Evolutionary conservation across 495 filamentous ascomycete species (phyloP), one percentile per base, ranked within the genome.

Genomic region (Hyaloscypha bicolor): DNA sequence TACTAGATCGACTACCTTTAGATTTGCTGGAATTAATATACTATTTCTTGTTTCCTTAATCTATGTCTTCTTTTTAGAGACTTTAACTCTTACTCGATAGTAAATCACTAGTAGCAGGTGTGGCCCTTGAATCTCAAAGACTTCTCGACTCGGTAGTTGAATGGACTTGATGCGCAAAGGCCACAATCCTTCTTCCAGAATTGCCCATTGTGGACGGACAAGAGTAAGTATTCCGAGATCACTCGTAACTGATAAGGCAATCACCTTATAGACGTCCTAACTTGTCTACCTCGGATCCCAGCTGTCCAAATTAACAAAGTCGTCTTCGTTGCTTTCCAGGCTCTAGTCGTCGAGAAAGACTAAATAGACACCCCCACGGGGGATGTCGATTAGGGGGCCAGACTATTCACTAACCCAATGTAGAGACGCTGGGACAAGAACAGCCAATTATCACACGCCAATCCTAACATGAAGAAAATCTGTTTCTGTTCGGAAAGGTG

Each of bases 111-210:
- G 51, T 25, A 53, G 16, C 16, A 53, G 51, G 6, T 53, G 16
- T 53, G 16, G 19, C 51, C 6, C 22, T 53, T 14, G 51, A 53
- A 53, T 53, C 51, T 53, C 51, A 53, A 53, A 53, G 16, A 53
- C 51, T 53, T 53, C 51, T 53, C 22, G 51, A 53, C 16, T 53
- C 51, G 51, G 16, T 53, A 53, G 16, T 53, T 19, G 51, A 53
- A 53, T 53, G 19, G 51, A 53, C 51, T 53, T 53, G 51, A 53
- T 53, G 16, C 16, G 16, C 51, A 14, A 53, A 19, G 51, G 16
- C 51, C 6, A 53, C 6, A 53, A 19, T 53, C 51, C 51, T 53
- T 6, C 16, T 53, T 25, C 51, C 51, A 53, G 51, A 53, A 53
- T 19, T 53, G 51, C 16, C 51, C 16, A 53, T 53, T 53, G 6